Percentiles rank a stretch among this genome's conserved stretches.
phyloP scores from a whole-genome alignment of 2,329 filamentous ascomycete species.

The Fusarium sp. region DNA sequence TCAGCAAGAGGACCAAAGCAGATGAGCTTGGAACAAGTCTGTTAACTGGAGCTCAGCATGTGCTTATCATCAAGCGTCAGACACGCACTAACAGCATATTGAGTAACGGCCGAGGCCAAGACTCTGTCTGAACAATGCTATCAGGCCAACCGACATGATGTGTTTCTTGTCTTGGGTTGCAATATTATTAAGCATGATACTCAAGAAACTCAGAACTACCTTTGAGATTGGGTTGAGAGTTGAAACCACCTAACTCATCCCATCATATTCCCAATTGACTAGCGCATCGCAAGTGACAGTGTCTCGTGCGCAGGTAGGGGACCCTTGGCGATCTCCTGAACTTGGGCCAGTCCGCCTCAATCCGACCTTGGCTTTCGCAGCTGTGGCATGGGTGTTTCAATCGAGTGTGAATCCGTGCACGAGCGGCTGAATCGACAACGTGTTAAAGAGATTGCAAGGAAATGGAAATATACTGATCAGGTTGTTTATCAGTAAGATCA shows the following conservation, averaged over 20 bases:
- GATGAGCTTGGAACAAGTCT: not conserved
- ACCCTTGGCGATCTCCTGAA: slow-evolving; percentile 32
- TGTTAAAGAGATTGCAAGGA: slow-evolving; percentile 21
- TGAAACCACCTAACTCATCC: slow-evolving; percentile 23
- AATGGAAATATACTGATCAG: slow-evolving; percentile 20
- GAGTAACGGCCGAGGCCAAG: slow-evolving; percentile 2
- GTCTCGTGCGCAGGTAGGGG: slow-evolving; percentile 33
- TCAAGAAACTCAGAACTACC: not conserved
- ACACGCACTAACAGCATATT: not conserved
- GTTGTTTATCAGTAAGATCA: slow-evolving; percentile 6
- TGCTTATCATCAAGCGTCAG: not conserved
- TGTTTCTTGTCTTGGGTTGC: not conserved
- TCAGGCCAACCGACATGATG: not conserved
- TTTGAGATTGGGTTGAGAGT: slow-evolving; percentile 7
- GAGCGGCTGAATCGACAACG: not conserved
- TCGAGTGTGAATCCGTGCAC: slow-evolving; percentile 16
- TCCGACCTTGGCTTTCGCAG: slow-evolving; percentile 15
- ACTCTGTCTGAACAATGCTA: not conserved
- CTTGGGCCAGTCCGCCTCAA: slow-evolving; percentile 25
- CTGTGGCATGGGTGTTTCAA: not conserved
- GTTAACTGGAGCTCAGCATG: not conserved
- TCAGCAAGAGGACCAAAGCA: not conserved
- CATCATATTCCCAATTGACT: slow-evolving; percentile 31
- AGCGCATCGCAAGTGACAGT: slow-evolving; percentile 27
- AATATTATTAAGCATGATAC: not conserved